Conservation (phyloP, 164 flowering plant genomes). For the Saururus chinensis region DNA sequence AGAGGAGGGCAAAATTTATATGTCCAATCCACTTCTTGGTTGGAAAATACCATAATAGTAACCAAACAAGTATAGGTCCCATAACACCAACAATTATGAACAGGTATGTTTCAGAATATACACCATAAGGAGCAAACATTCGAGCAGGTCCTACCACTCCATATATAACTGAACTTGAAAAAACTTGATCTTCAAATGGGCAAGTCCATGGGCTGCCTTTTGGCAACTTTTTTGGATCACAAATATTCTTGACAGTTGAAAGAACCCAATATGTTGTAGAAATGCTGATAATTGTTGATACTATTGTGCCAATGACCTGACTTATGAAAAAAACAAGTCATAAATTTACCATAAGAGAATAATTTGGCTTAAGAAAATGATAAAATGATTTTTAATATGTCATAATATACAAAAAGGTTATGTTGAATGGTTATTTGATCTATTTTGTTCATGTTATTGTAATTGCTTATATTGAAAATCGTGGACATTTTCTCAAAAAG, state of each 20-base stretch:
- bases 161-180: slow-evolving; percentile 39
- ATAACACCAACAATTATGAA: slow-evolving; percentile 38
- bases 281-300: slow-evolving; percentile 34
- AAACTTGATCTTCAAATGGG: slow-evolving; percentile 37
- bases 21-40: slow-evolving; percentile 41
- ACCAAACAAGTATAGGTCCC: slow-evolving; percentile 43
- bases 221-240: slow-evolving; percentile 26
- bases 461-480: no score
- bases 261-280: slow-evolving; percentile 59
- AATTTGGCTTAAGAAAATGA: no score
- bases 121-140: slow-evolving; percentile 31
- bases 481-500: not conserved
- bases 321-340: slow-evolving; percentile 9
- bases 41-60: slow-evolving; percentile 28
- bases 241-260: slow-evolving; percentile 26
- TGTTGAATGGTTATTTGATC: not conserved
- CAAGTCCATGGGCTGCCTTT: slow-evolving; percentile 53
- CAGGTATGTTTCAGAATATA: slow-evolving; percentile 25
- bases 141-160: slow-evolving; percentile 41
- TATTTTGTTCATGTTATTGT: no score
- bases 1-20: slow-evolving; percentile 52
- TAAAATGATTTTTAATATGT: not conserved
- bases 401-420: no score
- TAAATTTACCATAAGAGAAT: no score
- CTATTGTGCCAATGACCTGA: slow-evolving; percentile 37